Conservation (phyloP, 176 grass and related monocot species). For the Cenchrus americanus region DNA sequence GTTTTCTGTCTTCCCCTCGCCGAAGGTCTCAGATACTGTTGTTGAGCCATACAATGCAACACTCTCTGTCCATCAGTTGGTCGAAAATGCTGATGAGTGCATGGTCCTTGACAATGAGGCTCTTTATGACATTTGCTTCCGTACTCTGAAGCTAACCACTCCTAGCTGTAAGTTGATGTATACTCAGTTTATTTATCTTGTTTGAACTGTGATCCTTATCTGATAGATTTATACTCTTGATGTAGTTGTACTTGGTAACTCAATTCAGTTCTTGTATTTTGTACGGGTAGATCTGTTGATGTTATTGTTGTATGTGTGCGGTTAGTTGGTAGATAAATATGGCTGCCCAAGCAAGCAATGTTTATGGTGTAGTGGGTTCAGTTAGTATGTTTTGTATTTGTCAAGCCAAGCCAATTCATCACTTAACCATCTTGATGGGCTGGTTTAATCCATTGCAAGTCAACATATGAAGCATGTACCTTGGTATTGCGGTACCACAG, state of each 20-base stretch:
- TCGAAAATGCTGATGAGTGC: conserved; percentile 91
- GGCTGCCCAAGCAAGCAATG: background rate
- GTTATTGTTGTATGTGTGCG: background rate
- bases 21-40: conserved; percentile 88
- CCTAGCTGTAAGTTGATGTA: conserved; percentile 76
- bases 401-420: background rate
- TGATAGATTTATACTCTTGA: background rate
- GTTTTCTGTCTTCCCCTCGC: conserved; percentile 87
- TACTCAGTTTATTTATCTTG: conserved; percentile 13
- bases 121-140: conserved; percentile 88
- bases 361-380: too few species aligned
- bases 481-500: background rate
- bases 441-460: background rate
- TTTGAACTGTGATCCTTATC: conserved; percentile 4
- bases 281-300: background rate
- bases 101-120: conserved; percentile 93
- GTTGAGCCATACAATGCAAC: conserved; percentile 91
- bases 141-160: conserved; percentile 84
- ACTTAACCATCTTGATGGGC: background rate
- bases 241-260: background rate
- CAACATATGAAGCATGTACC: background rate
- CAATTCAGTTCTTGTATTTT: background rate
- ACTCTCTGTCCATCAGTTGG: conserved; percentile 84
- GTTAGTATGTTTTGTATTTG: background rate
- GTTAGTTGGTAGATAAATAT: background rate